A percentile compares a stretch with the other conserved stretches of the same genome.
Conservation (phyloP, 169 alveolate species). For the Eimeria praecox region DNA sequence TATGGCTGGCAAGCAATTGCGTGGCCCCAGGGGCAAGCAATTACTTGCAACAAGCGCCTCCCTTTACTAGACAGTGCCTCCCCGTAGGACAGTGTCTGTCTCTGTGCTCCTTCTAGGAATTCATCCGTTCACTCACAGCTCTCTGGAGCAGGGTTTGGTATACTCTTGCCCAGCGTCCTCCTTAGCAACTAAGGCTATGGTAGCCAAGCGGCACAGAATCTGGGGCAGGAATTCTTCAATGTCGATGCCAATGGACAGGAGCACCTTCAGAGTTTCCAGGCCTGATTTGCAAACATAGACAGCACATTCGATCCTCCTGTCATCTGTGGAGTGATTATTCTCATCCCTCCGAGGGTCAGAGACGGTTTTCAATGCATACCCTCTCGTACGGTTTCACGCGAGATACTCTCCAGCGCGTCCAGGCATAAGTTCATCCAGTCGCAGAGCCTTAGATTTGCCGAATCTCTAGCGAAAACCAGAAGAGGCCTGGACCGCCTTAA, state of each 20-base stretch:
- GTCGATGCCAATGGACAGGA: constrained; percentile 44
- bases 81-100: too few species aligned
- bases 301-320: neutral
- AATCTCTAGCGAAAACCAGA: constrained; percentile 28
- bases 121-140: constrained; percentile 5
- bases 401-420: constrained; percentile 34
- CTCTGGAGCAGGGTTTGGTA: neutral
- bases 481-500: constrained; percentile 39
- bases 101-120: neutral
- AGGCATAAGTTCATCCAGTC: constrained; percentile 56
- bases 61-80: too few species aligned
- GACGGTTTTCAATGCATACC: constrained; percentile 16
- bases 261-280: constrained; percentile 27
- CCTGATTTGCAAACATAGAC: neutral
- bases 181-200: constrained; percentile 36
- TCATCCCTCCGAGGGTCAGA: neutral
- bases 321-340: neutral
- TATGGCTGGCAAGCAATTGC: neutral
- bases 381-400: constrained; percentile 5
- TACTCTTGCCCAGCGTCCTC: neutral
- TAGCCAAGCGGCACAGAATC: constrained; percentile 47
- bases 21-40: too few species aligned
- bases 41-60: too few species aligned
- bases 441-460: constrained; percentile 40
- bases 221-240: constrained; percentile 58